A percentile compares a stretch with the other conserved stretches of the same genome.
Evolutionary conservation across 2,329 filamentous ascomycete genomes (phyloP).

Genomic region (Calonectria hawksworthii): DNA sequence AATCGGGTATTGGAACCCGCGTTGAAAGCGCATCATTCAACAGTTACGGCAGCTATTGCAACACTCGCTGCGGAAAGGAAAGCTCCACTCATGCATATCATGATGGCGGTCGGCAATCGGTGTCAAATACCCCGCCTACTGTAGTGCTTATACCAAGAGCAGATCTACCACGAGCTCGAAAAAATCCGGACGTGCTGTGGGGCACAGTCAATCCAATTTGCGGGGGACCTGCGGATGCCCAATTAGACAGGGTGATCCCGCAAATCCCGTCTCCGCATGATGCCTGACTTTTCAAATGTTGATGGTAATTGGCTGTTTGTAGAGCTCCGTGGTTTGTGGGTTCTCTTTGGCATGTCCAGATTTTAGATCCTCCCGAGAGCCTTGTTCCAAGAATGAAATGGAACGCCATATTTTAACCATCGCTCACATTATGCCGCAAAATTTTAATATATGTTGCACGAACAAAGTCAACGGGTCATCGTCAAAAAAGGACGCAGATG

Average conservation of each 20-base stretch:
- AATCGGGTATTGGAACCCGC: background rate
- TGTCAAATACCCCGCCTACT: background rate
- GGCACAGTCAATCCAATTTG: background rate
- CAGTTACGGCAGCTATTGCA: background rate
- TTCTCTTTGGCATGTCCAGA: too few relatives aligned
- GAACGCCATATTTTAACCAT: background rate
- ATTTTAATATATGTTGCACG: background rate
- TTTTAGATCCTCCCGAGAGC: background rate
- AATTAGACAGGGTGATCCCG: background rate
- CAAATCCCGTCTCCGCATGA: background rate
- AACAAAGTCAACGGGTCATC: background rate
- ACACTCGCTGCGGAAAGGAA: background rate
- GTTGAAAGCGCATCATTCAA: background rate
- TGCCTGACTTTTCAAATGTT: background rate
- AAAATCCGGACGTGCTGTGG: background rate
- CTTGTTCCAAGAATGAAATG: background rate
- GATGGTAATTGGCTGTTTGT: background rate
- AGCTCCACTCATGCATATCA: background rate
- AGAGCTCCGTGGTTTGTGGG: background rate
- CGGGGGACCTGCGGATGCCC: background rate
- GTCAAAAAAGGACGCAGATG: too few relatives aligned
- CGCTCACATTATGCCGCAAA: too few relatives aligned
- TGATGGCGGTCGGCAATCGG: background rate
- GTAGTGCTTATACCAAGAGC: background rate
- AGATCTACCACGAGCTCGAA: background rate